Conservation (phyloP, 1,284 basidiomycete genomes). For the Cutaneotrichosporon spelunceum region DNA sequence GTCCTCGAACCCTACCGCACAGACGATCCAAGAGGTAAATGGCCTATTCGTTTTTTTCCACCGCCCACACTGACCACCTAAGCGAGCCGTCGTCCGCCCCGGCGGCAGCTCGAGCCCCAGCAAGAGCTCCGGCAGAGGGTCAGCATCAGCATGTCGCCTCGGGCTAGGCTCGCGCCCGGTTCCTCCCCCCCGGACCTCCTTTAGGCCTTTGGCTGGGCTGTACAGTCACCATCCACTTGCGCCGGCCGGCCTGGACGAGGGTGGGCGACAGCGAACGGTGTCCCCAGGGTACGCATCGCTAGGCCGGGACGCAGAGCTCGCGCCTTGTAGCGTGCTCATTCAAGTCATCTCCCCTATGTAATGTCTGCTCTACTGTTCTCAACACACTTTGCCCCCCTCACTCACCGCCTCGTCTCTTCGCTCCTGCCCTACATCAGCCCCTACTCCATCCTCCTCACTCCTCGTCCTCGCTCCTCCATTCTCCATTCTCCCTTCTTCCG, state of each 20-base stretch:
- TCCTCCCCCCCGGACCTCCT: too few species aligned
- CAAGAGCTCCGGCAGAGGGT: too few species aligned
- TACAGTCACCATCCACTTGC: not conserved
- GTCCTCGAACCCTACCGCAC: not conserved
- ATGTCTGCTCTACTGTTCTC: not conserved
- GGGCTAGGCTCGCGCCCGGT: too few species aligned
- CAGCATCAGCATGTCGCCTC: too few species aligned
- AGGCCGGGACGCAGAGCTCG: not conserved
- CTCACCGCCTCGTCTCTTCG: not conserved
- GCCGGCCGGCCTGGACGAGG: not conserved
- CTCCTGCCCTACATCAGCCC: not conserved
- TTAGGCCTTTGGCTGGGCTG: not conserved
- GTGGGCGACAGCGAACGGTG: not conserved
- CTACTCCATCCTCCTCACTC: not conserved
- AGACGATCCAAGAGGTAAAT: not conserved
- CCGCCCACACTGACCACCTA: too few species aligned
- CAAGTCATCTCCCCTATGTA: not conserved
- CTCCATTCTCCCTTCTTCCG: not conserved
- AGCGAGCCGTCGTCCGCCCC: not conserved
- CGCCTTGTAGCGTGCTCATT: not conserved
- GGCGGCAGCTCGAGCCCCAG: not conserved
- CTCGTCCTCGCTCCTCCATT: not conserved
- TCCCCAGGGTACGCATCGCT: not conserved
- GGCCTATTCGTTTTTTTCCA: too few species aligned
- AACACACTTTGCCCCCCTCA: not conserved